Evolutionary conservation across 257 asterid species (phyloP).

Genomic region (Solanum arcanum): DNA sequence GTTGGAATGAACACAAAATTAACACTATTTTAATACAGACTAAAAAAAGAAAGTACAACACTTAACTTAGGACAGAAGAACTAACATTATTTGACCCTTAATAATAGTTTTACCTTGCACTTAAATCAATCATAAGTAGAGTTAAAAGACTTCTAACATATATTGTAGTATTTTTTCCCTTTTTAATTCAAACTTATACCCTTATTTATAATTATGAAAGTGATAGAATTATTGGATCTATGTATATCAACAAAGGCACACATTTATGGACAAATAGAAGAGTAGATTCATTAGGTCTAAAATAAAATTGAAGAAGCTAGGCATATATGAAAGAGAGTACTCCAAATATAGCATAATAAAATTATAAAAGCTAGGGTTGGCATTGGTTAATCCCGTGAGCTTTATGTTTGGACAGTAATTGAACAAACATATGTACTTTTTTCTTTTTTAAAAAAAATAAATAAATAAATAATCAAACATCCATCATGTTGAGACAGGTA

Average conservation of each 20-base stretch:
- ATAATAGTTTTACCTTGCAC: not conserved
- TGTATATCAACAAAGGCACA: not conserved
- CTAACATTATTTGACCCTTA: not conserved
- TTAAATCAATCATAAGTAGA: too few species aligned
- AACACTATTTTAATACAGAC: too few species aligned
- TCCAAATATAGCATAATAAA: not conserved
- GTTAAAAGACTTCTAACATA: not conserved
- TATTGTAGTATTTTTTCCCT: not conserved
- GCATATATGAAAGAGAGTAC: not conserved
- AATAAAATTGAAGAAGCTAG: not conserved
- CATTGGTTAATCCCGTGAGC: conserved; percentile 22
- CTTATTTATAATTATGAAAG: not conserved
- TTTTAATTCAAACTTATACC: not conserved
- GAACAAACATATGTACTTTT: conserved; percentile 16
- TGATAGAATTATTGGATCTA: not conserved
- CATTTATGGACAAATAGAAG: not conserved
- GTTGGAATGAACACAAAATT: too few species aligned
- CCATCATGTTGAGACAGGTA: not conserved
- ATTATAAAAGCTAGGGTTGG: not conserved
- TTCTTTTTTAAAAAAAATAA: too few species aligned
- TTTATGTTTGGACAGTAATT: conserved; percentile 5
- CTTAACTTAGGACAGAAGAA: too few species aligned
- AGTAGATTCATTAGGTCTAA: not conserved
- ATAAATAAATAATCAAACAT: too few species aligned
- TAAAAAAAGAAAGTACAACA: too few species aligned